Percentiles rank a stretch among this genome's conserved stretches.
Conservation (phyloP, 495 filamentous ascomycete genomes). For the Aspergillus steynii region DNA sequence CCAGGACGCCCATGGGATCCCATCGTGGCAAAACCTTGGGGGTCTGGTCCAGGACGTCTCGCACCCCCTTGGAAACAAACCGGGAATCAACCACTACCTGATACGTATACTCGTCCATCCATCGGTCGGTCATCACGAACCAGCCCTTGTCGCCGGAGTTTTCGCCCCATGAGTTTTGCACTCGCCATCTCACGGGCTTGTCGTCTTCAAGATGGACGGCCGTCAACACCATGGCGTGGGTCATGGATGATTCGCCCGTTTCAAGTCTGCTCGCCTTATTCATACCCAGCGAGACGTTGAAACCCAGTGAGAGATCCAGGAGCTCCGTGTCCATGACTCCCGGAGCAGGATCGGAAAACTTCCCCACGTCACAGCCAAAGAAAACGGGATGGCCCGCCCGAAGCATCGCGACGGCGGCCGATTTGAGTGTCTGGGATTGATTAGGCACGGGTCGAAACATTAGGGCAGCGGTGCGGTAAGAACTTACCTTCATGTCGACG, state of each 20-base stretch:
- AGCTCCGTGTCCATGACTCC: conserved; percentile 78
- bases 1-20: conserved; percentile 88
- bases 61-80: conserved; percentile 63
- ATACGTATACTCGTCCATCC: conserved; percentile 88
- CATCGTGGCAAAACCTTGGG: conserved; percentile 73
- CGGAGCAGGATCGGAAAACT: conserved; percentile 61
- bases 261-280: conserved; percentile 70
- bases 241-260: conserved; percentile 77
- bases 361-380: conserved; percentile 86
- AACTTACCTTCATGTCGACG: conserved; percentile 61
- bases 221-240: conserved; percentile 88
- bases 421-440: conserved; percentile 56
- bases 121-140: conserved; percentile 82
- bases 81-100: conserved; percentile 81
- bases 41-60: conserved; percentile 66
- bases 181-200: conserved; percentile 70
- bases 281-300: conserved; percentile 70
- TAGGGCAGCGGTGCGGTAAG: neutral
- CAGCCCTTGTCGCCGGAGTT: conserved; percentile 69
- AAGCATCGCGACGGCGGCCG: conserved; percentile 73
- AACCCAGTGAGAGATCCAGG: conserved; percentile 74
- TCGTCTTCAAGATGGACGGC: conserved; percentile 73
- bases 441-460: conserved; percentile 5
- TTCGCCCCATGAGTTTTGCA: conserved; percentile 83
- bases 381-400: conserved; percentile 75